Conservation (phyloP, 768 basidiomycete species). For the Tremella fuciformis region DNA sequence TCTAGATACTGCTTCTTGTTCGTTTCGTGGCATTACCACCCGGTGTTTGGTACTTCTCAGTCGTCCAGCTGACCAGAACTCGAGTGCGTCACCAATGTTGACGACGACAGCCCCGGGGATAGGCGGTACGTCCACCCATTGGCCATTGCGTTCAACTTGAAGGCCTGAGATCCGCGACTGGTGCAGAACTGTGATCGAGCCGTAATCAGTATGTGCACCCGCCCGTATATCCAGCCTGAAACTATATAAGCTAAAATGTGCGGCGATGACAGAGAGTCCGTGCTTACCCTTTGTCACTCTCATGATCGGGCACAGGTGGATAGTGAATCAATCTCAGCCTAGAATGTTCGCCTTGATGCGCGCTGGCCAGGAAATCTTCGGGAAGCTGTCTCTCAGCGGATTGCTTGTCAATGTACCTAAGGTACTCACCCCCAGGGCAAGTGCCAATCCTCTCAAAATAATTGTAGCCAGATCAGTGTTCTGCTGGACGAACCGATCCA, state of each 20-base stretch:
- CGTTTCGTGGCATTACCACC: slow-evolving; percentile 25
- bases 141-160: slow-evolving; percentile 24
- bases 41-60: slow-evolving; percentile 33
- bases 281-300: too few relatives aligned
- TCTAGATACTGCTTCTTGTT: slow-evolving; percentile 15
- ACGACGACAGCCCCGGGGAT: slow-evolving; percentile 22
- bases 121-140: slow-evolving; percentile 37
- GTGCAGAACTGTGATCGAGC: slow-evolving; percentile 35
- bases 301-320: neutral
- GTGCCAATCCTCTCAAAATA: slow-evolving; percentile 9
- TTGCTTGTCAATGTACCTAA: too few relatives aligned
- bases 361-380: neutral
- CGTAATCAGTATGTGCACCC: slow-evolving; percentile 39
- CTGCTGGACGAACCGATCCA: slow-evolving; percentile 4
- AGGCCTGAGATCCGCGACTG: slow-evolving; percentile 33
- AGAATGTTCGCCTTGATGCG: slow-evolving; percentile 9
- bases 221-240: slow-evolving; percentile 27
- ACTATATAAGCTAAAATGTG: neutral
- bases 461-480: slow-evolving; percentile 1
- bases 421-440: slow-evolving; percentile 11
- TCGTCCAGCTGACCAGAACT: slow-evolving; percentile 15
- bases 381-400: neutral
- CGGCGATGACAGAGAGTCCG: too few relatives aligned
- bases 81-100: slow-evolving; percentile 29
- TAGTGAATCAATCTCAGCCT: slow-evolving; percentile 10